phyloP scores from a whole-genome alignment of 108 stramenopile species.

The Stephanodiscus triporus region DNA sequence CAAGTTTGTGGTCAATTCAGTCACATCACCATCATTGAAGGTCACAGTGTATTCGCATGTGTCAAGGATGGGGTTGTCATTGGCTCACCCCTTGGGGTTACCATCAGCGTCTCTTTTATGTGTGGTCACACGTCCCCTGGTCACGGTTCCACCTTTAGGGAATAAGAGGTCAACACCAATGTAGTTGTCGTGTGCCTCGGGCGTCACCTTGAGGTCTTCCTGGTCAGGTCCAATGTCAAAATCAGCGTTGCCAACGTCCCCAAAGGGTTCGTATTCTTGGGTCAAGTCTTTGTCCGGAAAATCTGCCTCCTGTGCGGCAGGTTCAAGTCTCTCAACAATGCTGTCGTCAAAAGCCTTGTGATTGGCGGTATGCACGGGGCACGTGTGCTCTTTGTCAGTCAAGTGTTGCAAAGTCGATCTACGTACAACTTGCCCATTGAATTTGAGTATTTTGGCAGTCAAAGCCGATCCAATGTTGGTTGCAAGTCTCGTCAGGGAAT shows the following conservation, averaged over 20 bases:
- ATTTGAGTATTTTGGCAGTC: slow-evolving; percentile 22
- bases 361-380: not conserved
- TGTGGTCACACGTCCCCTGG: slow-evolving; percentile 29
- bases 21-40: slow-evolving; percentile 26
- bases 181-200: slow-evolving; percentile 22
- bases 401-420: not conserved
- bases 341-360: not conserved
- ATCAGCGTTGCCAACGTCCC: slow-evolving; percentile 1
- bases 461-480: slow-evolving; percentile 18
- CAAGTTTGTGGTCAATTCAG: slow-evolving; percentile 21
- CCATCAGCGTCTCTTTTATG: slow-evolving; percentile 46
- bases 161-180: slow-evolving; percentile 33
- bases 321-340: not conserved
- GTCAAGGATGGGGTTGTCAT: slow-evolving; percentile 22
- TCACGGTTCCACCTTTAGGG: slow-evolving; percentile 19
- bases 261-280: not conserved
- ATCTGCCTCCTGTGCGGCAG: not conserved
- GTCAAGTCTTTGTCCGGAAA: not conserved
- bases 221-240: not conserved
- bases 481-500: slow-evolving; percentile 19
- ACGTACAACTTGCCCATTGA: slow-evolving; percentile 22
- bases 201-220: not conserved
- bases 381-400: slow-evolving; percentile 10
- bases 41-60: slow-evolving; percentile 25
- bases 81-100: slow-evolving; percentile 23